Evolutionary conservation across 140 eudicot genomes (phyloP).

Genomic region (Cichorium intybus): DNA sequence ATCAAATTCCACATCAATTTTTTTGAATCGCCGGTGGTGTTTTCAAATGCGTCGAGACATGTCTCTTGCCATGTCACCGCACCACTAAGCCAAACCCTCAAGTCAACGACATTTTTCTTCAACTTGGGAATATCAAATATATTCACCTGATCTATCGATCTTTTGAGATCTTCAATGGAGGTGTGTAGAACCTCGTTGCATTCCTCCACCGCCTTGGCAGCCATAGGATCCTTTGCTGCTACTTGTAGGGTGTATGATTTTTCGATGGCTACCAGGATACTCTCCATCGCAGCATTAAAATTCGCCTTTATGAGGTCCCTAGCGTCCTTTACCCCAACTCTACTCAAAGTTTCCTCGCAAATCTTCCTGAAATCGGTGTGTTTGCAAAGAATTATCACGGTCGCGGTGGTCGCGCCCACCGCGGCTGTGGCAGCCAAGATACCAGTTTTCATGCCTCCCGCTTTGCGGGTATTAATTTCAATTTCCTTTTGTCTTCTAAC

Average conservation of each 20-base stretch:
- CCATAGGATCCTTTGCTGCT: constrained; percentile 35
- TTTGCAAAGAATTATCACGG: constrained; percentile 52
- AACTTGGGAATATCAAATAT: constrained; percentile 15
- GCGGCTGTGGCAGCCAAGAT: background rate
- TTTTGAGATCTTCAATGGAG: constrained; percentile 48
- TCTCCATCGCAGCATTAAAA: constrained; percentile 22
- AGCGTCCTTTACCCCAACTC: constrained; percentile 23
- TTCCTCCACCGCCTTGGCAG: constrained; percentile 29
- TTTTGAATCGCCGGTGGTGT: constrained; percentile 34
- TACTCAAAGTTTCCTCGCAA: constrained; percentile 40
- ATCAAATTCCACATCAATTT: constrained; percentile 32
- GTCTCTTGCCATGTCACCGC: constrained; percentile 58
- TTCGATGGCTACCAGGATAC: constrained; percentile 27
- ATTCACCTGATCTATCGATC: constrained; percentile 32
- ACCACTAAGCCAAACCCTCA: constrained; percentile 59
- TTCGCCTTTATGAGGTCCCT: constrained; percentile 28
- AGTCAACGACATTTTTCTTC: constrained; percentile 34
- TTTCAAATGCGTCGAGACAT: constrained; percentile 55
- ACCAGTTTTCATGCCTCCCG: constrained; percentile 20
- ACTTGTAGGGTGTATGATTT: constrained; percentile 24
- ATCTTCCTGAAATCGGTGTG: constrained; percentile 53
- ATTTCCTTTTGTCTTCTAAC: constrained; percentile 10
- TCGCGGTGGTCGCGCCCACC: constrained; percentile 7
- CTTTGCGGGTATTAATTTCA: constrained; percentile 12
- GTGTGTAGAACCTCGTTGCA: constrained; percentile 45